Percentiles rank a stretch among this genome's conserved stretches.
These are phyloP conservation scores for Hippophae rhamnoides DNA, from an alignment of 306 rosid genomes.

Conservation along the genomic window DNA sequence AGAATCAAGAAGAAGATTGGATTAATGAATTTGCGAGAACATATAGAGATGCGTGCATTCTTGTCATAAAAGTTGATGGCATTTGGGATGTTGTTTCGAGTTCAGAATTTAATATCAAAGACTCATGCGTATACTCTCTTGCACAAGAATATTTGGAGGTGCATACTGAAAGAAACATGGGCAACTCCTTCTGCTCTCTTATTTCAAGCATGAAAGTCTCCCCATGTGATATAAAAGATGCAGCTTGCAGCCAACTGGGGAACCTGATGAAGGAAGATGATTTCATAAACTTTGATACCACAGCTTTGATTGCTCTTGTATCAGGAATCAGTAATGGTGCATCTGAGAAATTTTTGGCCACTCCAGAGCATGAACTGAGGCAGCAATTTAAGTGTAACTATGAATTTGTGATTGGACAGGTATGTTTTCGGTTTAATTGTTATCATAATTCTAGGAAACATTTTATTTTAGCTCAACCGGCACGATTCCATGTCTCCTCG, in stretches of 20 bases:
- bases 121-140: constrained; percentile 18
- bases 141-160: constrained; percentile 18
- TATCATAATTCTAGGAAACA: too few species aligned
- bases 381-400: constrained; percentile 74
- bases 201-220: constrained; percentile 33
- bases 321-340: constrained; percentile 84
- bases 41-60: constrained; percentile 40
- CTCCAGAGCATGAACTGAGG: constrained; percentile 68
- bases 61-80: constrained; percentile 42
- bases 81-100: constrained; percentile 15
- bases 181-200: constrained; percentile 32
- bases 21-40: constrained; percentile 44
- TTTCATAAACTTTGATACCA: constrained; percentile 73
- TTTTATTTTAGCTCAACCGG: too few species aligned
- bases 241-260: constrained; percentile 12
- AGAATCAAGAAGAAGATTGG: constrained; percentile 61
- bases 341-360: constrained; percentile 51
- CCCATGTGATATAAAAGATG: constrained; percentile 15
- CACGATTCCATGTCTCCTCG: too few species aligned
- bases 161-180: constrained; percentile 16
- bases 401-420: constrained; percentile 80
- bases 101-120: constrained; percentile 16
- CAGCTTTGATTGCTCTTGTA: constrained; percentile 78
- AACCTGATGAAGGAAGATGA: constrained; percentile 26
- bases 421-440: constrained; percentile 22